These are phyloP conservation scores for Pleurotus salmoneostramineus DNA, from an alignment of 768 basidiomycete species.

Conservation along the genomic window DNA sequence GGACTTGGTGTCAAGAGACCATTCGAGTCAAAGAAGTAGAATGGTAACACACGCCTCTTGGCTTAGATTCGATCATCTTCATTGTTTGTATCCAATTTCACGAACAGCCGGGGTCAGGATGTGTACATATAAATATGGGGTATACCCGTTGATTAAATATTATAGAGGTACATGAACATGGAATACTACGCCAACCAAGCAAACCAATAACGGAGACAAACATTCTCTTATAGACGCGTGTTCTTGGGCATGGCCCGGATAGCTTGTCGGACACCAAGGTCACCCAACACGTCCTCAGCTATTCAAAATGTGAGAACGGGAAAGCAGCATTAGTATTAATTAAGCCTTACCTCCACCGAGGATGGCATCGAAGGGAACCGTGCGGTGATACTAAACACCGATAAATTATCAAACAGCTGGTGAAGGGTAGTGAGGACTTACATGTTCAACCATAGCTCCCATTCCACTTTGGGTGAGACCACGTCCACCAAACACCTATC, in stretches of 20 bases:
- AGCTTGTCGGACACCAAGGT: conserved; percentile 80
- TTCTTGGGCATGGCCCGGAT: conserved; percentile 74
- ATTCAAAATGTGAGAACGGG: conserved; percentile 41
- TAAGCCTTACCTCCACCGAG: conserved; percentile 58
- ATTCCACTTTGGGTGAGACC: conserved; percentile 78
- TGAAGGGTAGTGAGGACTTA: conserved; percentile 22
- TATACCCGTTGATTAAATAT: conserved; percentile 7
- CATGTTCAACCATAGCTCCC: conserved; percentile 70
- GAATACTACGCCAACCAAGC: neutral
- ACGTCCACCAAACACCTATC: conserved; percentile 77
- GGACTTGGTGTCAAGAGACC: conserved; percentile 24
- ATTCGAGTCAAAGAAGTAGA: neutral
- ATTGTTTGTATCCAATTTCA: too few species aligned
- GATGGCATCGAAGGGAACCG: conserved; percentile 63
- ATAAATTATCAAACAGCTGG: neutral
- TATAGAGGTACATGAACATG: conserved; percentile 4
- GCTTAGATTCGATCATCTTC: too few species aligned
- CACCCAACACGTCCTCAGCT: conserved; percentile 79
- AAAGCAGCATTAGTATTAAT: conserved; percentile 8
- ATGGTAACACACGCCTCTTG: neutral
- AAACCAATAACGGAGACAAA: neutral
- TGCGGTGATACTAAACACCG: conserved; percentile 51
- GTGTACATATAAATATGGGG: neutral
- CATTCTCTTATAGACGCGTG: conserved; percentile 42
- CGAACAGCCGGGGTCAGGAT: too few species aligned